phyloP scores from a whole-genome alignment of 2,329 filamentous ascomycete genomes.

The Knufia petricola region DNA sequence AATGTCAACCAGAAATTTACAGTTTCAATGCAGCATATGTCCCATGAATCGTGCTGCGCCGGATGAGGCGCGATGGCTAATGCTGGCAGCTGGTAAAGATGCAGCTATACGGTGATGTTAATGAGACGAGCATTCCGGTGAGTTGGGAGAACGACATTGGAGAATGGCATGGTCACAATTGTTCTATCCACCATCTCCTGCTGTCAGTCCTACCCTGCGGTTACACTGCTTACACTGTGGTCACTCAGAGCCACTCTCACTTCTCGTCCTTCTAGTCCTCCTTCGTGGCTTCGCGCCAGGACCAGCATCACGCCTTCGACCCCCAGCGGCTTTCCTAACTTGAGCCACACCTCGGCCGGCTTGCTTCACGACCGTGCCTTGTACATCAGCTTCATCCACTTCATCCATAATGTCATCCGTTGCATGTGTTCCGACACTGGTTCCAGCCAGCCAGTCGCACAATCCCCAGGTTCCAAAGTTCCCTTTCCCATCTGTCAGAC shows the following conservation, averaged over 20 bases:
- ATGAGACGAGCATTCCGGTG: too few species aligned
- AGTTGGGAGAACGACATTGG: too few species aligned
- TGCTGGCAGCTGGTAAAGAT: not conserved
- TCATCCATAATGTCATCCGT: conserved; percentile 42
- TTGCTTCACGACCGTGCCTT: conserved; percentile 22
- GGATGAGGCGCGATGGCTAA: not conserved
- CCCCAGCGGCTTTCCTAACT: conserved; percentile 2
- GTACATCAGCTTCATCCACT: conserved; percentile 28
- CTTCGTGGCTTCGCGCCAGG: conserved; percentile 4
- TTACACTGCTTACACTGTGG: too few species aligned
- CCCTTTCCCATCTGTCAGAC: conserved; percentile 37
- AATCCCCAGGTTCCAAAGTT: conserved; percentile 40
- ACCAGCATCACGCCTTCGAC: conserved; percentile 11
- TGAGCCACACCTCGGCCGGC: conserved; percentile 11
- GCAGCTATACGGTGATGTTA: too few species aligned
- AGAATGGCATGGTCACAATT: too few species aligned
- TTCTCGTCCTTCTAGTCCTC: conserved; percentile 5
- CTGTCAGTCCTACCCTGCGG: conserved; percentile 2
- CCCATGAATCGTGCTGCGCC: not conserved
- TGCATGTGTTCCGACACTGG: conserved; percentile 34
- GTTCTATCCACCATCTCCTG: not conserved
- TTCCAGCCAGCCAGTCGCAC: conserved; percentile 36
- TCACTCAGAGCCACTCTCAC: conserved; percentile 7
- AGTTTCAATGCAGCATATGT: not conserved
- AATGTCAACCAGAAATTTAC: conserved; percentile 9